A percentile compares a stretch with the other conserved stretches of the same genome.
Conservation (phyloP, 2,329 filamentous ascomycete genomes). For the Akanthomyces uredinophilus region DNA sequence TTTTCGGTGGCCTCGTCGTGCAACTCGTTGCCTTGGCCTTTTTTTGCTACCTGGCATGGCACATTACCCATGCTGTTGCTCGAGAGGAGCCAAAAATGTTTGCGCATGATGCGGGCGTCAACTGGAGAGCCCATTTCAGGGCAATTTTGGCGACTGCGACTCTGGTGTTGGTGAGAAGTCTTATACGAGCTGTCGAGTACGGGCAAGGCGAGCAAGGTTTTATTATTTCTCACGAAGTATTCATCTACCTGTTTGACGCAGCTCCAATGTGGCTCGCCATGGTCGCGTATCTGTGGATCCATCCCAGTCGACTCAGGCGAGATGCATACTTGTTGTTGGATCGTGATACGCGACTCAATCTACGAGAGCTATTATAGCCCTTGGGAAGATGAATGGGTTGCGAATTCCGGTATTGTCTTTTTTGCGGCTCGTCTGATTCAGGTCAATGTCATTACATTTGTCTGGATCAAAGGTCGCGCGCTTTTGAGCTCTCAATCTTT, state of each 20-base stretch:
- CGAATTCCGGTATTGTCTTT: too few relatives aligned
- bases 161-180: constrained; percentile 33
- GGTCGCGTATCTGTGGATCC: constrained; percentile 16
- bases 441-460: too few relatives aligned
- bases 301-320: constrained; percentile 1
- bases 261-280: constrained; percentile 25
- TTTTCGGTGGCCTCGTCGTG: constrained; percentile 9
- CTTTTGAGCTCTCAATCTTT: too few relatives aligned
- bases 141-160: constrained; percentile 17
- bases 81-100: constrained; percentile 19
- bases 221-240: constrained; percentile 26
- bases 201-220: constrained; percentile 27
- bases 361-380: too few relatives aligned
- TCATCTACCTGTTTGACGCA: constrained; percentile 30
- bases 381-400: too few relatives aligned
- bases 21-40: background rate
- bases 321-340: background rate
- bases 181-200: constrained; percentile 37
- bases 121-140: constrained; percentile 23
- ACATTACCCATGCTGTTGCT: background rate
- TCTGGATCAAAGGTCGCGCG: too few relatives aligned
- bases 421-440: too few relatives aligned
- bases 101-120: constrained; percentile 17
- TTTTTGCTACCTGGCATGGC: background rate
- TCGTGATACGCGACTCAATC: background rate